phyloP scores from a whole-genome alignment of 2,329 filamentous ascomycete genomes.

The Neopestalotiopsis clavispora region DNA sequence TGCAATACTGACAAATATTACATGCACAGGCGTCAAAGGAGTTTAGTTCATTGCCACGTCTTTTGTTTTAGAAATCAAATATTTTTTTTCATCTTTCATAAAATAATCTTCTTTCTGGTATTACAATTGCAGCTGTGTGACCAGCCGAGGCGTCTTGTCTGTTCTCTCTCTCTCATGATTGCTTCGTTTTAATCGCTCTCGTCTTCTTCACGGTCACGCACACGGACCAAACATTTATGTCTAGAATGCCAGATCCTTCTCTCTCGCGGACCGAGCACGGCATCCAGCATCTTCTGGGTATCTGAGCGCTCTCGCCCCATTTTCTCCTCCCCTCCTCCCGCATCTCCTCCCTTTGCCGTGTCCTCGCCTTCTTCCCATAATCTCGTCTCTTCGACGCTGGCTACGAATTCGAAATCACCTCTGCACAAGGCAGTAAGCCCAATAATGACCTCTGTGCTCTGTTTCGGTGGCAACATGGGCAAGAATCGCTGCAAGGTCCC shows the following conservation, averaged over 20 bases:
- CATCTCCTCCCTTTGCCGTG: constrained; percentile 32
- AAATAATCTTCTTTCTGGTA: neutral
- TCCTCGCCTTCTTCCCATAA: constrained; percentile 44
- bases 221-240: constrained; percentile 59
- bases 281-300: constrained; percentile 63
- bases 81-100: constrained; percentile 4
- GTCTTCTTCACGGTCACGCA: constrained; percentile 46
- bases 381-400: constrained; percentile 79
- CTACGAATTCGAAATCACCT: constrained; percentile 83
- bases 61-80: neutral
- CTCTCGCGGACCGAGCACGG: constrained; percentile 62
- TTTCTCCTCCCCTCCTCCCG: constrained; percentile 24
- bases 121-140: neutral
- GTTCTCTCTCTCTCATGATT: neutral
- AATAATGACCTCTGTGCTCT: constrained; percentile 64
- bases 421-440: constrained; percentile 77
- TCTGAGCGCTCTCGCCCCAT: constrained; percentile 45
- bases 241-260: constrained; percentile 69
- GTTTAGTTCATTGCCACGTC: neutral
- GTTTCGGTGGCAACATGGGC: constrained; percentile 63
- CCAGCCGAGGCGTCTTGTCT: neutral
- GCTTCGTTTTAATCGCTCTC: constrained; percentile 5
- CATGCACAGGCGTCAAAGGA: neutral
- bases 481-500: constrained; percentile 80
- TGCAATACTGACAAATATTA: neutral